Base-by-base conservation (phyloP, 768 basidiomycete genomes). In the Leucosporidium creatinivorum region DNA sequence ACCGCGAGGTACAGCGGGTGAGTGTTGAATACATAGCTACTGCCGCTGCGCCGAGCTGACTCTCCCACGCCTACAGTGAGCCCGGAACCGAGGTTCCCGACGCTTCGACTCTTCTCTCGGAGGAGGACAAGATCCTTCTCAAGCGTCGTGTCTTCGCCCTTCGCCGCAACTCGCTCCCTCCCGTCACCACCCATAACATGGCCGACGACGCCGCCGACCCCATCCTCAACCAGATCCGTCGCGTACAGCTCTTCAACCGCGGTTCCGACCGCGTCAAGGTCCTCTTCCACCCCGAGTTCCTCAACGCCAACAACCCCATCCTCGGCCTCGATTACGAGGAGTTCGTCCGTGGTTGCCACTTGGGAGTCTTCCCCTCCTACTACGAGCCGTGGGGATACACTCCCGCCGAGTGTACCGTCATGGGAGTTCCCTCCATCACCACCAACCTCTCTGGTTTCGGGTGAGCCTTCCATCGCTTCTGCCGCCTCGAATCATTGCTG, bases 111-210 rank as follows among this genome's bases (percentile, higher is more conserved):
- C 83, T 99, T 3, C 82, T 98, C 19, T 90, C 91, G 0, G 85
- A 87, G 39, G 92, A 96, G 78, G 96, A 99, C 80, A 90, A 90
- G 77, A 87, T 98, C 23, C 82, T 93, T 23, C 84, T 99, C 73
- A 99, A 99, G 80, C 87, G 96, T 6, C 87, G 96, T 65, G 94
- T 93, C 69, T 94, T 96, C 76, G 96, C 96, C 9, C 85, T 99
- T 66, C 94, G 92, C 79, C 86, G 96, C 70, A 90, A 90, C 80
- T 86, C 89, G 17, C 85, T 93, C n/a, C 96, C 96, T 0, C 91
- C 96, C 1, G 84, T 99, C 52, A 88, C 88, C n/a, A 99, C 96
- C 21, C 96, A 99, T 81, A 99, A 99, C 80, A 98, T 98, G 96
- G 85, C 84, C 28, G 94, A 98, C 77, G 94, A 98, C 77, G 80